Evolutionary conservation across 2,329 filamentous ascomycete species (phyloP).

Genomic region (Paracorniculantispora psalliotae): DNA sequence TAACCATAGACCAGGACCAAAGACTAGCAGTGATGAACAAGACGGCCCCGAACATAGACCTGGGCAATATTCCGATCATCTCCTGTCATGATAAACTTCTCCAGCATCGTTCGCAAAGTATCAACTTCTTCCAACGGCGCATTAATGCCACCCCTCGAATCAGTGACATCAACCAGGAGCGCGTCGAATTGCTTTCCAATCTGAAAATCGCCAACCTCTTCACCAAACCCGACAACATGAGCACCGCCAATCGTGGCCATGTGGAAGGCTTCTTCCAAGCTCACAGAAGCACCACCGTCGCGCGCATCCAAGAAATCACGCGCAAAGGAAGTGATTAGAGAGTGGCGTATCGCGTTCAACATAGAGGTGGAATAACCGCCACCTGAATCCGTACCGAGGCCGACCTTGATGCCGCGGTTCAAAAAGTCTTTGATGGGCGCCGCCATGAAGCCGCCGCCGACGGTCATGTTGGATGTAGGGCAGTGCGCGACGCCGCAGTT

Average conservation of each 20-base stretch:
- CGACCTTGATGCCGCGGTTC: constrained; percentile 55
- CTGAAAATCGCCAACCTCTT: constrained; percentile 51
- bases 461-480: constrained; percentile 59
- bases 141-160: constrained; percentile 37
- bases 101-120: constrained; percentile 41
- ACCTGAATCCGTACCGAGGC: constrained; percentile 60
- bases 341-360: constrained; percentile 53
- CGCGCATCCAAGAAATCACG: constrained; percentile 37
- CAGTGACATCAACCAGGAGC: constrained; percentile 39
- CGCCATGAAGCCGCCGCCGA: constrained; percentile 58
- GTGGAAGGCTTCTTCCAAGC: constrained; percentile 50
- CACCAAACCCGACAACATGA: constrained; percentile 48
- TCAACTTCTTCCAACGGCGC: constrained; percentile 49
- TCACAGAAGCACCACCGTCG: constrained; percentile 37
- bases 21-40: constrained; percentile 18
- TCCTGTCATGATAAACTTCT: constrained; percentile 62
- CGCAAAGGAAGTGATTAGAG: constrained; percentile 50
- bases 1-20: no score
- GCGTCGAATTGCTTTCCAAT: constrained; percentile 61
- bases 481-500: constrained; percentile 60
- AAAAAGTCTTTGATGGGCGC: constrained; percentile 56
- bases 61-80: constrained; percentile 56
- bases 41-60: constrained; percentile 49
- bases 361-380: constrained; percentile 59
- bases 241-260: constrained; percentile 59